Evolutionary conservation across 2,329 filamentous ascomycete species (phyloP).

Genomic region (Cyphellophora europaea): DNA sequence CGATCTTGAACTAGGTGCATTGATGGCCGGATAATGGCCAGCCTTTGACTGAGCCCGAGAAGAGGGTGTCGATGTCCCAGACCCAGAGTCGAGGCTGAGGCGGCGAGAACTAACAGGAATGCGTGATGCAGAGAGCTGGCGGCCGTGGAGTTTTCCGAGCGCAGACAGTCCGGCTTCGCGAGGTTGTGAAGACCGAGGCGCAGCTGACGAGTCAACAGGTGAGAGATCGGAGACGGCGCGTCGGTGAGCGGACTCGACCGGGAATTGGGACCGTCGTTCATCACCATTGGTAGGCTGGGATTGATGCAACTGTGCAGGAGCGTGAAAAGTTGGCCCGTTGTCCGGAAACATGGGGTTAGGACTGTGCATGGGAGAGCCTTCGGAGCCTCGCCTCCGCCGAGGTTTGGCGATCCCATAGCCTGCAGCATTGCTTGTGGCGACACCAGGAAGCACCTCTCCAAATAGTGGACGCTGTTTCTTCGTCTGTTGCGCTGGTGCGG

Average conservation of each 20-base stretch:
- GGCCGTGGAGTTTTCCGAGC: too few relatives aligned
- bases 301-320: too few relatives aligned
- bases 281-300: too few relatives aligned
- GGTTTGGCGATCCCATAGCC: constrained; percentile 53
- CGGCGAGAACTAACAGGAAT: constrained; percentile 36
- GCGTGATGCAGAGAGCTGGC: constrained; percentile 10
- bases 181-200: too few relatives aligned
- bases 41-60: constrained; percentile 2
- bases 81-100: constrained; percentile 29
- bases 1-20: neutral
- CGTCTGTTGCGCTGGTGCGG: constrained; percentile 20
- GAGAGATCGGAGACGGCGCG: too few relatives aligned
- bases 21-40: neutral
- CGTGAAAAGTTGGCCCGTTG: too few relatives aligned
- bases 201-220: too few relatives aligned
- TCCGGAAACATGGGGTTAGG: constrained; percentile 32
- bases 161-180: too few relatives aligned
- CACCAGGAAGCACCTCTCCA: constrained; percentile 57
- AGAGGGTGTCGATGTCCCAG: constrained; percentile 25
- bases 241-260: too few relatives aligned
- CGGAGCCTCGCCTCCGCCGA: constrained; percentile 56
- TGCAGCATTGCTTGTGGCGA: constrained; percentile 28
- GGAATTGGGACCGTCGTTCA: too few relatives aligned
- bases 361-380: constrained; percentile 53
- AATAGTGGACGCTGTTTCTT: constrained; percentile 41